Base-by-base conservation (phyloP, 768 basidiomycete genomes). In the Porphyrellus cyaneotinctus region DNA sequence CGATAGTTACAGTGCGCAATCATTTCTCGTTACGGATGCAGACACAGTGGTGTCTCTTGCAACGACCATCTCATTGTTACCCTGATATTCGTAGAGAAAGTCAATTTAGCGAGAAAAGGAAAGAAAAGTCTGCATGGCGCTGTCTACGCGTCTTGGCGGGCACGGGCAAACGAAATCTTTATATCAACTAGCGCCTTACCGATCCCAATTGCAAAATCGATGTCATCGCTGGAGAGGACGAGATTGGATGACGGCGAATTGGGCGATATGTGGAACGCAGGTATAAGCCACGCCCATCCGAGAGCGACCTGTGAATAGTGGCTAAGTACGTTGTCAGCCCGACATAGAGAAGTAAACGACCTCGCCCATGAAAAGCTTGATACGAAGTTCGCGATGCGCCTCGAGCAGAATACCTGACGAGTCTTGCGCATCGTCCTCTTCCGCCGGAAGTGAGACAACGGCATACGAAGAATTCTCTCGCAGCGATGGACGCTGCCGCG, bases 231-330 rank as follows among this genome's bases (percentile, higher is more conserved):
- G 18, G 76, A 74, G 30, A 91, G 67, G 12, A 67, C 57, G 23
- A 87, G 51, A 22, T 35, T 56, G 8, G 64, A 47, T n/a, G 63
- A 55, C 9, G 70, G 63, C 5, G 75, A 72, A 33, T 78, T 74
- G 39, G 80, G 76, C 1, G 80, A 73, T 74, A 91, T 80, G 63
- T 93, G 88, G 72, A 93, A 93, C 0, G 83, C 75, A 0, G 91
- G 91, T 53, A 94, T 81, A 63, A 93, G 77, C 91, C 91, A 93
- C 45, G 84, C 64, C 91, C 91, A 94, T 30, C 87, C 85, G 66
- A 94, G 81, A 60, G 86, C 82, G 0, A 91, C 76, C 78, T 91
- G 63, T 23, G 32, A 12, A 50, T 30, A 43, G 20, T 33, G 39
- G 2, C 18, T 57, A 31, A 51, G 36, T 26, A 43, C 17, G 18